Percentiles rank a stretch among this genome's conserved stretches.
Conservation (phyloP, 805 yeast genomes). For the Candida yuanshanica region DNA sequence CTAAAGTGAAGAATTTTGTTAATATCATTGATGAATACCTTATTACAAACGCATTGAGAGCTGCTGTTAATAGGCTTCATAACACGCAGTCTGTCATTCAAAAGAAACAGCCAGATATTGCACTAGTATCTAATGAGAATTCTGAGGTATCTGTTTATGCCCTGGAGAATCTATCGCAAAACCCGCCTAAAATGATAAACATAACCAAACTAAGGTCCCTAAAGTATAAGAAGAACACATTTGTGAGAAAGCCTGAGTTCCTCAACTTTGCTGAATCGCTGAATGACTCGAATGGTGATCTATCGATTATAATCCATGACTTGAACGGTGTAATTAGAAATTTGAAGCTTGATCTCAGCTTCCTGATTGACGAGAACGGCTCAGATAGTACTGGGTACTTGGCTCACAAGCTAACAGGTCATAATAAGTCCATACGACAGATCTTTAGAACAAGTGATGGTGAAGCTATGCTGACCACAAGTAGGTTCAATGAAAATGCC, state of each 20-base stretch:
- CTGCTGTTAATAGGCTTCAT: slow-evolving; percentile 8
- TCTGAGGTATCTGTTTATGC: slow-evolving; percentile 41
- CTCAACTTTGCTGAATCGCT: slow-evolving; percentile 31
- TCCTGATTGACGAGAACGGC: slow-evolving; percentile 12
- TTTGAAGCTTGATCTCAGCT: slow-evolving; percentile 25
- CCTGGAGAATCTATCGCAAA: slow-evolving; percentile 43
- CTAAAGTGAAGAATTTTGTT: slow-evolving; percentile 25
- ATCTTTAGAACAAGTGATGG: slow-evolving; percentile 67
- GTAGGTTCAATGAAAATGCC: slow-evolving; percentile 57
- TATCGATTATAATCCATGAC: slow-evolving; percentile 44
- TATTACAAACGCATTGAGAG: slow-evolving; percentile 23
- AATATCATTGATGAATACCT: slow-evolving; percentile 36
- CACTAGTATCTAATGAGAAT: slow-evolving; percentile 33
- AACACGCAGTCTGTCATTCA: slow-evolving; percentile 21
- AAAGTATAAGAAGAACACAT: slow-evolving; percentile 19
- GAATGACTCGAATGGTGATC: slow-evolving; percentile 19
- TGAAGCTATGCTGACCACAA: slow-evolving; percentile 48
- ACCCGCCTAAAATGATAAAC: slow-evolving; percentile 50
- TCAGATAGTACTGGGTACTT: slow-evolving; percentile 24
- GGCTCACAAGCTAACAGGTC: slow-evolving; percentile 72
- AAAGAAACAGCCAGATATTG: slow-evolving; percentile 35
- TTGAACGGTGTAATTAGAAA: slow-evolving; percentile 32
- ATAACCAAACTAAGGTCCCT: slow-evolving; percentile 32
- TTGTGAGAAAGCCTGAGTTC: slow-evolving; percentile 28
- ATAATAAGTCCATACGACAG: slow-evolving; percentile 68